phyloP scores from a whole-genome alignment of 495 filamentous ascomycete species.

The Podospora pseudocomata region DNA sequence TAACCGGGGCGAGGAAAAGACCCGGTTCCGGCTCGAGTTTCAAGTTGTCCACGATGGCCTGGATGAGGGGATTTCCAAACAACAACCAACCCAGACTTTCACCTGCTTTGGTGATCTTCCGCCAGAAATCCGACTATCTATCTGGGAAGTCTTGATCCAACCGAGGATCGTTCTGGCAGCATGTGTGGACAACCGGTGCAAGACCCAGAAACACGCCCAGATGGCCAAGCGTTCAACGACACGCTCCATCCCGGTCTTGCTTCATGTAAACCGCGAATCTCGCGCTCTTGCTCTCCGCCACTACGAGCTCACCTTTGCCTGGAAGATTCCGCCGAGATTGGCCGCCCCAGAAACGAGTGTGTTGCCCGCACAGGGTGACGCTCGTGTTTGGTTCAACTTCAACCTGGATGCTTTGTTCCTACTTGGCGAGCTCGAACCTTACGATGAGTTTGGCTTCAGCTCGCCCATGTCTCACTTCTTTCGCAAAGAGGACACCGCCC shows the following conservation, averaged over 20 bases:
- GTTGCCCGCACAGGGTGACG: constrained; percentile 19
- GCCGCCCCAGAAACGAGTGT: constrained; percentile 19
- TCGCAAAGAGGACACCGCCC: constrained; percentile 31
- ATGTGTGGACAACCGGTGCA: constrained; percentile 30
- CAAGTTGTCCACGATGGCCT: constrained; percentile 36
- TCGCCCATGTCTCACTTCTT: constrained; percentile 43
- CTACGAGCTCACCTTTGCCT: constrained; percentile 43
- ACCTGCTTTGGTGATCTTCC: constrained; percentile 39
- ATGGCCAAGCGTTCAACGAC: constrained; percentile 19
- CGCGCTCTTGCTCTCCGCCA: constrained; percentile 39
- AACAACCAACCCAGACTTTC: constrained; percentile 27
- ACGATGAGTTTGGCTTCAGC: constrained; percentile 40
- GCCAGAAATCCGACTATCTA: constrained; percentile 45
- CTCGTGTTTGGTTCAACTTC: constrained; percentile 42
- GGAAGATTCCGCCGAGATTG: constrained; percentile 35
- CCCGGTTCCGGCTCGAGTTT: constrained; percentile 39
- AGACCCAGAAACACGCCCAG: constrained; percentile 16
- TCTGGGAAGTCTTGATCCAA: constrained; percentile 42
- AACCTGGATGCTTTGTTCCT: constrained; percentile 38
- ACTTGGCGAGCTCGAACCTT: constrained; percentile 41
- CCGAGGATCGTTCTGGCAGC: constrained; percentile 37
- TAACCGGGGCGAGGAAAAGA: constrained; percentile 17
- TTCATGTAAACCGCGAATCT: constrained; percentile 40
- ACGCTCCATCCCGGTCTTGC: constrained; percentile 35
- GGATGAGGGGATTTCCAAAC: constrained; percentile 10